Conservation (phyloP, 2,329 filamentous ascomycete species). For the Aspergillus ustus region DNA sequence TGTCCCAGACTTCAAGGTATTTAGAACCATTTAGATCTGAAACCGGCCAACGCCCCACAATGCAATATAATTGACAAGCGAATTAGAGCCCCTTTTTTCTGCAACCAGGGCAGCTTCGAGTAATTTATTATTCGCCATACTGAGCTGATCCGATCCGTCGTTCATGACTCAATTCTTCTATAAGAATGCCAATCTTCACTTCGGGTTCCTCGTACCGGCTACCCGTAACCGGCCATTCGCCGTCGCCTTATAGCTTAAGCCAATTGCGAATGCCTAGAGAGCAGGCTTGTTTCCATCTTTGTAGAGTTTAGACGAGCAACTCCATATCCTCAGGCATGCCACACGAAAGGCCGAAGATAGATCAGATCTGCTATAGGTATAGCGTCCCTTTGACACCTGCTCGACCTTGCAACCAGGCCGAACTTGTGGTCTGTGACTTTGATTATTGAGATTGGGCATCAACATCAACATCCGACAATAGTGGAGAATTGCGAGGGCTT, state of each 20-base stretch:
- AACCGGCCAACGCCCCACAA: not conserved
- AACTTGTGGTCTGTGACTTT: not conserved
- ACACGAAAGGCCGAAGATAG: not conserved
- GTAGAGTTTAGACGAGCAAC: not conserved
- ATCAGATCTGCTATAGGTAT: not conserved
- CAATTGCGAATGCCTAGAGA: not conserved
- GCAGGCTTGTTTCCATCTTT: not conserved
- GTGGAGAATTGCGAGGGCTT: not conserved
- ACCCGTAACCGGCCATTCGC: not conserved
- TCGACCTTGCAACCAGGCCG: not conserved
- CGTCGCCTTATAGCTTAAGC: too few relatives aligned
- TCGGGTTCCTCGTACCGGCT: not conserved
- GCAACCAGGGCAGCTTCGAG: not conserved
- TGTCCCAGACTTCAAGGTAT: not conserved
- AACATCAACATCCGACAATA: not conserved
- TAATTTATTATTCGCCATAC: not conserved
- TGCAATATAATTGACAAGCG: not conserved
- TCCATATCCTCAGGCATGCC: not conserved
- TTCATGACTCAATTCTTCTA: not conserved
- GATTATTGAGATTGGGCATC: not conserved
- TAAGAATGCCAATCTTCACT: not conserved
- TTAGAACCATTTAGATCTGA: not conserved
- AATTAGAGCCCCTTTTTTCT: not conserved
- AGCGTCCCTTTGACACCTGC: not conserved
- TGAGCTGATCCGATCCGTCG: not conserved